Conservation (phyloP, 306 rosid species). For the Mimosa bimucronata region DNA sequence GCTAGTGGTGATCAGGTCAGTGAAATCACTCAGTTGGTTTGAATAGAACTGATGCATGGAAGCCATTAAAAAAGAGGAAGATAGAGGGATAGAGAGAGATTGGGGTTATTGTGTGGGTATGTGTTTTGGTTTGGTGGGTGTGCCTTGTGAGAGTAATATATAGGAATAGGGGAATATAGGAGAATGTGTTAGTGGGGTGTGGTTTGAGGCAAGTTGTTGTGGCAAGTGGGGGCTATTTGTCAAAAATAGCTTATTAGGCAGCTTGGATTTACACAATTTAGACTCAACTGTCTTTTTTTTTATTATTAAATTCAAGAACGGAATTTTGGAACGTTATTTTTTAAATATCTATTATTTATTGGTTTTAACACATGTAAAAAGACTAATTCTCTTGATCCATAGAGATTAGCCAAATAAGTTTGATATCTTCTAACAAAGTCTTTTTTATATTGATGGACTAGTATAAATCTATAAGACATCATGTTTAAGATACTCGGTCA, state of each 20-base stretch:
- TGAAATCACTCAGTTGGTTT: slow-evolving; percentile 38
- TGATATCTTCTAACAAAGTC: no score
- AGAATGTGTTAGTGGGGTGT: slow-evolving; percentile 4
- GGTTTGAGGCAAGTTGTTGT: slow-evolving; percentile 48
- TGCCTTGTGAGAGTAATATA: slow-evolving; percentile 24
- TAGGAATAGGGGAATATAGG: slow-evolving; percentile 13
- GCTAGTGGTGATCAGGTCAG: slow-evolving; percentile 23
- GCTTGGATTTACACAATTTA: not conserved
- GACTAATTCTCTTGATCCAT: no score
- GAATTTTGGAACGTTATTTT: slow-evolving; percentile 1
- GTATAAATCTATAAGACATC: no score
- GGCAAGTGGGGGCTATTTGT: slow-evolving; percentile 52
- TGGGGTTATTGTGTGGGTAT: not conserved
- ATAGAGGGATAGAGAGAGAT: slow-evolving; percentile 23
- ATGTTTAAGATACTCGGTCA: no score
- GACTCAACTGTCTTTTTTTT: not conserved
- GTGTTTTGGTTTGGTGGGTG: slow-evolving; percentile 21
- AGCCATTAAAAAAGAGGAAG: slow-evolving; percentile 44
- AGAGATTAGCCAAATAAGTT: no score
- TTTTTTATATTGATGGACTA: no score
- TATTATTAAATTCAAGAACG: not conserved
- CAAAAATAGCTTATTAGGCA: slow-evolving; percentile 44
- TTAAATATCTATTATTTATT: not conserved
- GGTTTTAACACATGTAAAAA: no score
- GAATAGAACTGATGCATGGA: slow-evolving; percentile 59